A percentile compares a stretch with the other conserved stretches of the same genome.
Evolutionary conservation across 805 yeast species (phyloP).

Genomic region (Spathaspora gorwiae): DNA sequence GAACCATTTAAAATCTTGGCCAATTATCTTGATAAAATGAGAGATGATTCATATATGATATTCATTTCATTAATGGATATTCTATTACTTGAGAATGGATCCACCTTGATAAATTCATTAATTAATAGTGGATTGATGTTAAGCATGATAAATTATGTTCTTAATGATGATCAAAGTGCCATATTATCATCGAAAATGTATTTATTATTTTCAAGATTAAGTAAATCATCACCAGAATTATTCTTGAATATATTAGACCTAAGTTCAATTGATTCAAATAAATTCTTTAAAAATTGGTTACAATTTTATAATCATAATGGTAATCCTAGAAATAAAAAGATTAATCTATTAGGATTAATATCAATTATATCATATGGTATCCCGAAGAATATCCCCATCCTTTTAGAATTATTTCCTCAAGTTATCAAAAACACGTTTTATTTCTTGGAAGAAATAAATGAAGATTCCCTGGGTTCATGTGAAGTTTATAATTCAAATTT

Average conservation of each 20-base stretch:
- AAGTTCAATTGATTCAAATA: slow-evolving; percentile 18
- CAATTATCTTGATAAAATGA: slow-evolving; percentile 52
- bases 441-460: slow-evolving; percentile 73
- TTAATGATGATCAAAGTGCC: slow-evolving; percentile 42
- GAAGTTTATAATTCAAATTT: slow-evolving; percentile 34
- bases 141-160: slow-evolving; percentile 36
- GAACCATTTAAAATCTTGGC: slow-evolving; percentile 48
- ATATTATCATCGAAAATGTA: slow-evolving; percentile 34
- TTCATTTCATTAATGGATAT: slow-evolving; percentile 54
- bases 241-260: slow-evolving; percentile 31
- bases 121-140: slow-evolving; percentile 43
- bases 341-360: slow-evolving; percentile 58
- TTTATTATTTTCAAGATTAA: slow-evolving; percentile 34
- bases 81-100: slow-evolving; percentile 28
- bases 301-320: slow-evolving; percentile 49
- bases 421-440: slow-evolving; percentile 31
- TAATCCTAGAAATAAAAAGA: slow-evolving; percentile 72
- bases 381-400: slow-evolving; percentile 16
- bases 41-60: slow-evolving; percentile 65
- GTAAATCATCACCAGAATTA: slow-evolving; percentile 27
- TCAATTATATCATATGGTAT: slow-evolving; percentile 40
- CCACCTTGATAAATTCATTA: slow-evolving; percentile 22
- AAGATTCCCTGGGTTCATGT: slow-evolving; percentile 34
- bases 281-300: slow-evolving; percentile 34
- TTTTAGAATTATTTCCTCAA: slow-evolving; percentile 20